Evolutionary conservation across 164 flowering plant genomes (phyloP).

Genomic region (Platanus orientalis): DNA sequence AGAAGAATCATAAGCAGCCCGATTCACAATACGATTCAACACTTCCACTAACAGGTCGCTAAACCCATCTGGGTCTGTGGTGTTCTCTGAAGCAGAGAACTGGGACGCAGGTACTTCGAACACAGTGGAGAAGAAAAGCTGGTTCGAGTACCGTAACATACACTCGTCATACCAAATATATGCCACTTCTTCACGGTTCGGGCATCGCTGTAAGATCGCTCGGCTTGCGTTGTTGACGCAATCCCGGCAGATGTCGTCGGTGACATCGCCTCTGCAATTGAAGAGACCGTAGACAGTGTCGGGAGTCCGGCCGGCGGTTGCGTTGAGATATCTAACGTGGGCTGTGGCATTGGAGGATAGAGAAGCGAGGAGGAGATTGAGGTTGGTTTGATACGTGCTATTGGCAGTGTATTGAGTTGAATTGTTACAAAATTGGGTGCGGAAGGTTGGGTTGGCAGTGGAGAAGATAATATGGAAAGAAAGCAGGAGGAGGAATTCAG

Average conservation of each 20-base stretch:
- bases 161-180: background rate
- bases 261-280: slow-evolving; percentile 8
- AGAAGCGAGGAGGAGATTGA: too few species aligned
- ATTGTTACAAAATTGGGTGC: too few species aligned
- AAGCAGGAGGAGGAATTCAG: too few species aligned
- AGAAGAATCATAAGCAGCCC: background rate
- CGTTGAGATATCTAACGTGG: background rate
- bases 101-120: background rate
- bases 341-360: background rate
- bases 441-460: too few species aligned
- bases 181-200: background rate
- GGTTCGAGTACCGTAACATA: background rate
- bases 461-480: too few species aligned
- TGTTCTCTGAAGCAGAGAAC: background rate
- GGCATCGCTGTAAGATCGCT: background rate
- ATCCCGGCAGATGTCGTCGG: background rate
- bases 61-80: background rate
- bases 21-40: background rate
- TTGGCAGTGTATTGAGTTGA: too few species aligned
- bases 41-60: too few species aligned
- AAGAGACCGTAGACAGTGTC: background rate
- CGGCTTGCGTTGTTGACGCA: slow-evolving; percentile 22
- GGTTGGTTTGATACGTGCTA: too few species aligned
- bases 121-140: background rate
- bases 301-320: background rate